Evolutionary conservation across 2,329 filamentous ascomycete genomes (phyloP), one percentile per base, ranked within the genome.

Genomic region (Cylindrodendrum hubeiense): DNA sequence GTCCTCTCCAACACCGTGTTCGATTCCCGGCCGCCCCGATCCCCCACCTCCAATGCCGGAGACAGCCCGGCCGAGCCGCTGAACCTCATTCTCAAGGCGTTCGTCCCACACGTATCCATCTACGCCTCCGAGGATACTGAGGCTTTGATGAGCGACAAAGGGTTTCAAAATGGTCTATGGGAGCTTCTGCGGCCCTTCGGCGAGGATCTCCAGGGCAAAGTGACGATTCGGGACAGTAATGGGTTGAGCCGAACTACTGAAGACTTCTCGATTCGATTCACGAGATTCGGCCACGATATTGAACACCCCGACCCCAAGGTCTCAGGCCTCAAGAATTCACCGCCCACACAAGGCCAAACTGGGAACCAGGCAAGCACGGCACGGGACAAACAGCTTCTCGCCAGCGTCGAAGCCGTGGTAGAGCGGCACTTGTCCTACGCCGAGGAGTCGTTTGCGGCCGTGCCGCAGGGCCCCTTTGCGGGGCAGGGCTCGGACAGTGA

Each of bases 121-220:
- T 91, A 95, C 71, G 89, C 94, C n/a, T 97, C 95, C 15, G 83
- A 87, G 17, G 95, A 98, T 76, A 96, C 94, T 1, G 92, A 98
- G 75, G 87, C 91, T 62, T 81, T 99, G 63, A 86, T 94, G 59
- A 86, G 85, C 64, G 90, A 92, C 68, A 99, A 99, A 80, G 97
- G 97, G 0, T 93, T 98, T 70, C 84, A 89, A 41, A 87, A 90
- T 47, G 95, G 95, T 0, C 85, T 99, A 52, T 91, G 94, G 84
- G 93, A 97, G 78, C 83, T 99, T 24, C 82, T 99, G 60, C 86
- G 95, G 54, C 95, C 96, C 0, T 99, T 97, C 81, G 96, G 96
- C 30, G 96, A 99, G 80, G 88, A 86, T 17, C 87, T 98, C 1
- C 89, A 91, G 53, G 96, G 96, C 30, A 97, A 96, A 75, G 91